These are phyloP conservation scores for Phlebiopsis gigantea DNA, from an alignment of 768 basidiomycete species.

Conservation along the genomic window DNA sequence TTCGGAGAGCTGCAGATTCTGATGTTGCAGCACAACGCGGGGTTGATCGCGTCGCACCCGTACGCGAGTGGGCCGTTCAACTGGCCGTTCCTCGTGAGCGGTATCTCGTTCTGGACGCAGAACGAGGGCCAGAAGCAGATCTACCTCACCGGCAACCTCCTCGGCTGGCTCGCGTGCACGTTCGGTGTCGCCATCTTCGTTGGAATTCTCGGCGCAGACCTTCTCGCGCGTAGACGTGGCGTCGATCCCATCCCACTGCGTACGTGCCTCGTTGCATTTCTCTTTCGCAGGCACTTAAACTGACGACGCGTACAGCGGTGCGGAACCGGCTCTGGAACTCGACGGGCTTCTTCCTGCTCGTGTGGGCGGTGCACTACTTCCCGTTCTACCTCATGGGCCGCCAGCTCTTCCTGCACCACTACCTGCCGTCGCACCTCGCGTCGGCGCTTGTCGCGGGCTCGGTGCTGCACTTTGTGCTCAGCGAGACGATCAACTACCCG, in stretches of 20 bases:
- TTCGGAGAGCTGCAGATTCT: conserved; percentile 89
- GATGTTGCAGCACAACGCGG: conserved; percentile 99
- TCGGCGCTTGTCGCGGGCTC: conserved; percentile 91
- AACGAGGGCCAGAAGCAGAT: conserved; percentile 84
- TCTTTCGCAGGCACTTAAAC: not conserved
- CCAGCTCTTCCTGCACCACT: conserved; percentile 96
- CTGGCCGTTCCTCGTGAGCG: conserved; percentile 95
- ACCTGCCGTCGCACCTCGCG: conserved; percentile 92
- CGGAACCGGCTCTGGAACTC: conserved; percentile 95
- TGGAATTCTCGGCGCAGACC: conserved; percentile 86
- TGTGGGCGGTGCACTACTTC: conserved; percentile 94
- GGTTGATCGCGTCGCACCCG: conserved; percentile 93
- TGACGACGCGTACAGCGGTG: conserved; percentile 48
- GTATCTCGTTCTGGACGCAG: conserved; percentile 99
- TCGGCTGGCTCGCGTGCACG: conserved; percentile 94
- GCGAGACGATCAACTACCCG: conserved; percentile 89
- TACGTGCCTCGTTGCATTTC: conserved; percentile 46
- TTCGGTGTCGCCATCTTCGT: conserved; percentile 82
- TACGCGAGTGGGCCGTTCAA: conserved; percentile 95
- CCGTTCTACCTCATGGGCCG: conserved; percentile 99
- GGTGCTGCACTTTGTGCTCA: conserved; percentile 84
- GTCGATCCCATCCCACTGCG: conserved; percentile 83
- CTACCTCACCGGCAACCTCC: conserved; percentile 90
- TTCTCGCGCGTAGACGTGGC: conserved; percentile 80
- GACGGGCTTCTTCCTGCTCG: conserved; percentile 88